Percentiles rank a stretch among this genome's conserved stretches.
Evolutionary conservation across 2,329 filamentous ascomycete genomes (phyloP).

Genomic region (Trichoderma citrinoviride): DNA sequence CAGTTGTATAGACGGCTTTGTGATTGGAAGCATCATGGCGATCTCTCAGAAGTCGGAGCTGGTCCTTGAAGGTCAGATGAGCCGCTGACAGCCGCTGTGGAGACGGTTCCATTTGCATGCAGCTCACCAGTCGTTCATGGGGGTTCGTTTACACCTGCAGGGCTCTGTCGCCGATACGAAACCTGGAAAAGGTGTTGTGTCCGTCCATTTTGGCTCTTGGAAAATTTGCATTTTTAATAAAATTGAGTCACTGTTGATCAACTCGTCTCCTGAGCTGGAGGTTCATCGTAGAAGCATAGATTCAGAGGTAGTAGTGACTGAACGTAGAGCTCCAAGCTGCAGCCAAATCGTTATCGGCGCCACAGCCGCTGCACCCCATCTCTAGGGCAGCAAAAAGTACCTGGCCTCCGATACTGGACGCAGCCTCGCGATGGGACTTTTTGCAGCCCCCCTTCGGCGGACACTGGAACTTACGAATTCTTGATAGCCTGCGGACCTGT

Average conservation of each 20-base stretch:
- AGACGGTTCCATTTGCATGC: not conserved
- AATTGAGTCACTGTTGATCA: too few relatives aligned
- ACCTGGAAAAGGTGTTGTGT: too few relatives aligned
- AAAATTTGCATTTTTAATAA: too few relatives aligned
- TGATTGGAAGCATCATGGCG: too few relatives aligned
- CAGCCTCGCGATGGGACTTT: not conserved
- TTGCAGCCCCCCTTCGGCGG: not conserved
- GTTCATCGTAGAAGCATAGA: too few relatives aligned
- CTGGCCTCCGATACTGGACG: not conserved
- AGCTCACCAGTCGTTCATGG: not conserved
- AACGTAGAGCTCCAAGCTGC: too few relatives aligned
- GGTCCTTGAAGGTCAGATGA: not conserved
- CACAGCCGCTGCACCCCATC: slow-evolving; percentile 1
- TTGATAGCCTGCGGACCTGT: not conserved
- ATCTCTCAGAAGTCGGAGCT: too few relatives aligned
- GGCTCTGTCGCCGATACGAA: too few relatives aligned
- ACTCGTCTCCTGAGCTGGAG: too few relatives aligned
- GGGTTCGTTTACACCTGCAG: not conserved
- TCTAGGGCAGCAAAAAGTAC: slow-evolving; percentile 5
- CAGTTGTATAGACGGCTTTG: not conserved
- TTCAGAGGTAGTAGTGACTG: too few relatives aligned
- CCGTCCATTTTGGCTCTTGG: too few relatives aligned
- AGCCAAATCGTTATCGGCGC: not conserved
- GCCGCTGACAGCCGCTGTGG: slow-evolving; percentile 22
- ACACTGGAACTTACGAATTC: not conserved